These are phyloP conservation scores for Cajanus cajan DNA, from an alignment of 306 rosid genomes.

Conservation along the genomic window DNA sequence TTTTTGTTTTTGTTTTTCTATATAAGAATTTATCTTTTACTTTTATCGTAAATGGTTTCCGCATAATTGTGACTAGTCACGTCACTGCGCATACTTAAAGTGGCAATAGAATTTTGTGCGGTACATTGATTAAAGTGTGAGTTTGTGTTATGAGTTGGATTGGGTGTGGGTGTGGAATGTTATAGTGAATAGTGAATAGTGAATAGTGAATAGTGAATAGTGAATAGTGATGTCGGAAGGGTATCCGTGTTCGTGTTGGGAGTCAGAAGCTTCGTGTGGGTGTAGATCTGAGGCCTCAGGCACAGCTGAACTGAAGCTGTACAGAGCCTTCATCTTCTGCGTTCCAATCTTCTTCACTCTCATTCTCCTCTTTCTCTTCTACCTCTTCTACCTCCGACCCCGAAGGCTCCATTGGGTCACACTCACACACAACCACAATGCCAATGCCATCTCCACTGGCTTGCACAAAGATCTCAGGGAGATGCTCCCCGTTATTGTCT, in stretches of 20 bases:
- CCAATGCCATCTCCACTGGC: constrained; percentile 44
- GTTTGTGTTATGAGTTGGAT: too few species aligned
- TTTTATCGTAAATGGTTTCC: too few species aligned
- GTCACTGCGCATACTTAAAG: too few species aligned
- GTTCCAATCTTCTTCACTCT: constrained; percentile 66
- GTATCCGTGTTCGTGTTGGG: neutral
- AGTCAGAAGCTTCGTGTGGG: neutral
- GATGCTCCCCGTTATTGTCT: constrained; percentile 80
- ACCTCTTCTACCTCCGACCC: constrained; percentile 73
- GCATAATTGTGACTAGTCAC: too few species aligned
- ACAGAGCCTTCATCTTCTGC: constrained; percentile 64
- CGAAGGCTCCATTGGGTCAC: constrained; percentile 58
- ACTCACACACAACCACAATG: neutral
- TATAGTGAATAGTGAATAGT: too few species aligned
- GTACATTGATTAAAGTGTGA: too few species aligned
- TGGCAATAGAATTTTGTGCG: too few species aligned
- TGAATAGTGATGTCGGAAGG: neutral
- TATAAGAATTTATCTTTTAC: too few species aligned
- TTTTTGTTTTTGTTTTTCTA: too few species aligned
- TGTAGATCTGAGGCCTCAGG: constrained; percentile 9
- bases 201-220: too few species aligned
- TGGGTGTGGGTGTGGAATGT: too few species aligned
- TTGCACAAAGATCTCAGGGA: constrained; percentile 77
- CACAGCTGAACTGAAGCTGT: constrained; percentile 38
- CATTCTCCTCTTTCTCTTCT: constrained; percentile 64